Percentiles rank a stretch among this genome's conserved stretches.
Evolutionary conservation across 371 early-diverging fungal genomes (phyloP).

Genomic region (Mortierella sp.): DNA sequence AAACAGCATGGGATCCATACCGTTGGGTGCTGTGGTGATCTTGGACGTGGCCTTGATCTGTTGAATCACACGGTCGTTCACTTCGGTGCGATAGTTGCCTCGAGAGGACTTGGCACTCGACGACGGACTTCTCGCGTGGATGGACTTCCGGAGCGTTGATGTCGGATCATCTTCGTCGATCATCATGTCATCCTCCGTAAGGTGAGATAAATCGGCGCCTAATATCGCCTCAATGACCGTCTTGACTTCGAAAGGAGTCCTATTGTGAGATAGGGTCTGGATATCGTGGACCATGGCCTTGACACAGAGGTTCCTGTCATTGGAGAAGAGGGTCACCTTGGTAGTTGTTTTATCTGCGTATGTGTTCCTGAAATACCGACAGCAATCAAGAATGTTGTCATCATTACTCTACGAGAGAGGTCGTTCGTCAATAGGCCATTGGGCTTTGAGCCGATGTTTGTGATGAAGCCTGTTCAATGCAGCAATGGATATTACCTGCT

Average conservation of each 20-base stretch:
- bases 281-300: constrained; percentile 55
- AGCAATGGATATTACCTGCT: constrained; percentile 17
- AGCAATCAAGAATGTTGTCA: constrained; percentile 57
- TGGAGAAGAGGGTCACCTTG: constrained; percentile 45
- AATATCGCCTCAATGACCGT: constrained; percentile 19
- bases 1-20: constrained; percentile 42
- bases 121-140: too few relatives aligned
- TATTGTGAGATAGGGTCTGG: constrained; percentile 21
- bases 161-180: constrained; percentile 14
- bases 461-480: too few relatives aligned
- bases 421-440: neutral
- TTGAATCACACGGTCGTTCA: constrained; percentile 35
- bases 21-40: constrained; percentile 14
- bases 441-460: too few relatives aligned
- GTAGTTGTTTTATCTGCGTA: constrained; percentile 18
- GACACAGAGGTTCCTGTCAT: constrained; percentile 55
- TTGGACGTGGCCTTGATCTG: constrained; percentile 28
- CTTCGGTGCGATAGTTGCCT: constrained; percentile 16
- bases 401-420: constrained; percentile 47
- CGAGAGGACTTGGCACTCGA: neutral
- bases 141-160: neutral
- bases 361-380: constrained; percentile 52
- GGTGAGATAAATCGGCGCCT: neutral
- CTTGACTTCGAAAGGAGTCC: constrained; percentile 18
- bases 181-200: constrained; percentile 19